Conservation (phyloP, 352 stramenopile genomes). For the Pythium rhizo-oryzae region DNA sequence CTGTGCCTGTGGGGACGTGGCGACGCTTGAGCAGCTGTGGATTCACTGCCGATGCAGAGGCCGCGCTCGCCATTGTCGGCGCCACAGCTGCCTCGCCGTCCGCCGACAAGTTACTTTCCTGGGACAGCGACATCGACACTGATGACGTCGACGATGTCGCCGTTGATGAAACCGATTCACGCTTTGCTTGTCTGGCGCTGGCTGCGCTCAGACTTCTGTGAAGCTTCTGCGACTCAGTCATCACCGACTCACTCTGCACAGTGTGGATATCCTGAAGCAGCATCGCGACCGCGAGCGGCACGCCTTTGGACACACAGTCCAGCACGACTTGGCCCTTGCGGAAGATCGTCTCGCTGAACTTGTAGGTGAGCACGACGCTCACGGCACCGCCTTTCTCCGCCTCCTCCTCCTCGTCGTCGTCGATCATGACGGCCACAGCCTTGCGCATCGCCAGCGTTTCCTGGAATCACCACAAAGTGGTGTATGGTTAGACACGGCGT, state of each 20-base stretch:
- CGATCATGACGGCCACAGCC: conserved; percentile 43
- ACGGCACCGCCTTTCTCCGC: conserved; percentile 8
- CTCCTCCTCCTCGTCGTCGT: conserved; percentile 17
- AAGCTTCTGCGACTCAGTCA: conserved; percentile 36
- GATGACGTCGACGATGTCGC: neutral
- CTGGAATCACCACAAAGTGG: conserved; percentile 26
- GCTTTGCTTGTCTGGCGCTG: neutral
- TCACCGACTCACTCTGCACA: conserved; percentile 34
- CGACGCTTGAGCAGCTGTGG: conserved; percentile 44
- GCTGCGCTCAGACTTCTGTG: neutral
- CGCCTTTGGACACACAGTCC: conserved; percentile 33
- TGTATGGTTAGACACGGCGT: too few relatives aligned
- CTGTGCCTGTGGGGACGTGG: conserved; percentile 47
- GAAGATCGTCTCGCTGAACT: conserved; percentile 58
- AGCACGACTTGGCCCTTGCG: conserved; percentile 49
- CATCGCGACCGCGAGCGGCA: conserved; percentile 36
- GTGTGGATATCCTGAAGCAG: conserved; percentile 47
- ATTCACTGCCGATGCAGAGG: conserved; percentile 1
- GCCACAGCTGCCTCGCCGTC: conserved; percentile 19
- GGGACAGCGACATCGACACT: neutral
- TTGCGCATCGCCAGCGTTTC: conserved; percentile 43
- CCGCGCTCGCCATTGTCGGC: conserved; percentile 1
- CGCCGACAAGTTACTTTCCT: conserved; percentile 12
- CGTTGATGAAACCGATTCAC: too few relatives aligned
- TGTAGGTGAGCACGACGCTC: conserved; percentile 54